Percentiles rank a stretch among this genome's conserved stretches.
These are phyloP conservation scores for Ophiostoma sp. DNA, from an alignment of 2,329 filamentous ascomycete species.

Conservation along the genomic window DNA sequence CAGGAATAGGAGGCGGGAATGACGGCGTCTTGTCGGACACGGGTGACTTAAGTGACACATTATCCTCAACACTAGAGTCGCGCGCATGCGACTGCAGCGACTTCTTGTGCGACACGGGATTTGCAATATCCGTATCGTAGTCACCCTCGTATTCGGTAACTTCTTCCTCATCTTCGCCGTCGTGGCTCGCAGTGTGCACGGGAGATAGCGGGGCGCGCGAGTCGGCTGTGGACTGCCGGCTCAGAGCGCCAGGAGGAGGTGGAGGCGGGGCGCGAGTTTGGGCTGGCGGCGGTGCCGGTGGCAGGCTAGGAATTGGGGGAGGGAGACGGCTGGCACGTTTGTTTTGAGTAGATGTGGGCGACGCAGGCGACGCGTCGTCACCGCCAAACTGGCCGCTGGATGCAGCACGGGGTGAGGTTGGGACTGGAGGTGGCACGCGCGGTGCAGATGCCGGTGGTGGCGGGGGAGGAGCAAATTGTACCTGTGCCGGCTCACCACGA, in stretches of 20 bases:
- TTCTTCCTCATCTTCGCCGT: conserved; percentile 70
- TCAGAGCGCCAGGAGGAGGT: conserved; percentile 52
- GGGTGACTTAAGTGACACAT: conserved; percentile 56
- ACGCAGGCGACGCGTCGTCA: conserved; percentile 37
- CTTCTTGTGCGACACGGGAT: conserved; percentile 90
- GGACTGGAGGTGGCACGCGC: conserved; percentile 32
- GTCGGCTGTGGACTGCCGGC: conserved; percentile 57
- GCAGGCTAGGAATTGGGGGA: conserved; percentile 55
- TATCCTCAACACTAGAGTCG: conserved; percentile 71
- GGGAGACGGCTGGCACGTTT: conserved; percentile 55
- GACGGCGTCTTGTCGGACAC: conserved; percentile 41
- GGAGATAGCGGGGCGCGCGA: conserved; percentile 41
- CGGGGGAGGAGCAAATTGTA: conserved; percentile 37
- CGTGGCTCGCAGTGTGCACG: conserved; percentile 37
- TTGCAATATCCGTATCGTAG: conserved; percentile 94
- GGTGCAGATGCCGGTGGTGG: conserved; percentile 46
- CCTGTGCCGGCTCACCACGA: conserved; percentile 37
- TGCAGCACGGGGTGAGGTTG: conserved; percentile 37
- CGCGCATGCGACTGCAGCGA: conserved; percentile 76
- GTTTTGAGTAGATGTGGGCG: conserved; percentile 35
- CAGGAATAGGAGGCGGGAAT: conserved; percentile 53
- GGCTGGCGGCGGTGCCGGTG: conserved; percentile 42
- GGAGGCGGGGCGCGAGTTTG: conserved; percentile 62
- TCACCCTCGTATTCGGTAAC: conserved; percentile 94
- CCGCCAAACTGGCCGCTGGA: conserved; percentile 36